phyloP scores from a whole-genome alignment of 1,284 basidiomycete species.

The Ustilago esculenta region DNA sequence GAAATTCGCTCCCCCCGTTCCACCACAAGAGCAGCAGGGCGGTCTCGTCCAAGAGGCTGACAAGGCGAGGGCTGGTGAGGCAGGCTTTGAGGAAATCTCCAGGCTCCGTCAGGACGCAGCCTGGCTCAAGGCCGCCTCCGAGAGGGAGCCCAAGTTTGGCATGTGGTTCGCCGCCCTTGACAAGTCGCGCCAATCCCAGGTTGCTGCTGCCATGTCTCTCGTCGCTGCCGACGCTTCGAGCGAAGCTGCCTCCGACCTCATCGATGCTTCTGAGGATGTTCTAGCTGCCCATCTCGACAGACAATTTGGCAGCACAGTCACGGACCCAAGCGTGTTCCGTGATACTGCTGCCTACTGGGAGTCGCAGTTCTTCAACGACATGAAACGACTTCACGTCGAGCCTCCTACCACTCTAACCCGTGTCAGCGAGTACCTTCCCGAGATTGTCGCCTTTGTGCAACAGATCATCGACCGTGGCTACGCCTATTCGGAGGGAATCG shows the following conservation, averaged over 20 bases:
- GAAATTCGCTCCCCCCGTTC: constrained; percentile 58
- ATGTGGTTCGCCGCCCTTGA: constrained; percentile 63
- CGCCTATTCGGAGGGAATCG: constrained; percentile 73
- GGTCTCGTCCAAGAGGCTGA: constrained; percentile 39
- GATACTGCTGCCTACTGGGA: constrained; percentile 91
- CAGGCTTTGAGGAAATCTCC: constrained; percentile 59
- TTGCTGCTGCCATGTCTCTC: constrained; percentile 59
- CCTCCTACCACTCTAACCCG: constrained; percentile 91
- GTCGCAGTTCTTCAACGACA: constrained; percentile 87
- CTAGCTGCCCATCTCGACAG: constrained; percentile 53
- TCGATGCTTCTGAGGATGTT: constrained; percentile 62
- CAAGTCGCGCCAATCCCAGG: constrained; percentile 56
- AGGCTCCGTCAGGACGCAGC: constrained; percentile 44
- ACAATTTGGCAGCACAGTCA: constrained; percentile 76
- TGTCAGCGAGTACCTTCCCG: constrained; percentile 96
- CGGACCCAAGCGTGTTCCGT: constrained; percentile 86
- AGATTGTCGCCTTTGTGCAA: constrained; percentile 89
- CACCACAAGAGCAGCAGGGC: constrained; percentile 50
- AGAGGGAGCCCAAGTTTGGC: constrained; percentile 61
- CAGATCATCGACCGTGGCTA: constrained; percentile 87
- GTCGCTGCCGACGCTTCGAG: constrained; percentile 42
- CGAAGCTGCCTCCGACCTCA: constrained; percentile 40
- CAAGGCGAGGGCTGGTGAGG: constrained; percentile 54
- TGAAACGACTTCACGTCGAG: constrained; percentile 85
- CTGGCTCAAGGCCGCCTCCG: constrained; percentile 51